A percentile compares a stretch with the other conserved stretches of the same genome.
Conservation (phyloP, 345 rosid species). For the Linum lewisii region DNA sequence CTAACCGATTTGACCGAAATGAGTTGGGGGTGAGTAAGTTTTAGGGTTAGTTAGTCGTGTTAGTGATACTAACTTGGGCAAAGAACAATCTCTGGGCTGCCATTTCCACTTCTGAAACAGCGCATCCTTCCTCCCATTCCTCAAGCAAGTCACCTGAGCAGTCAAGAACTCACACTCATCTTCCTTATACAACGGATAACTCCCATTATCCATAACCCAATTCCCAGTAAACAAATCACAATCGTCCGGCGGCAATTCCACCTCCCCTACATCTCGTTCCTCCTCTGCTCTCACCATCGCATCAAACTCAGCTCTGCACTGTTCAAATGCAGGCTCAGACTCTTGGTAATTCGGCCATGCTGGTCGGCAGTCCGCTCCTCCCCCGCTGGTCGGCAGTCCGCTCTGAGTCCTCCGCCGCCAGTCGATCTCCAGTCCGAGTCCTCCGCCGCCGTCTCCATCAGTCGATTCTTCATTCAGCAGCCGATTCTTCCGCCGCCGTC, state of each 20-base stretch:
- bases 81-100: conserved; percentile 80
- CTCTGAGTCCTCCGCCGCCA: too few relatives aligned
- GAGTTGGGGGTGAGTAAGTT: too few relatives aligned
- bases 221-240: conserved; percentile 82
- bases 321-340: neutral
- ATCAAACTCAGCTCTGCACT: neutral
- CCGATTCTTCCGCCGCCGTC: too few relatives aligned
- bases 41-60: too few relatives aligned
- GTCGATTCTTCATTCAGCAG: too few relatives aligned
- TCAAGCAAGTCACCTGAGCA: conserved; percentile 76
- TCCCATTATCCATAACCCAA: conserved; percentile 65
- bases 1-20: too few relatives aligned
- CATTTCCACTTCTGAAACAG: conserved; percentile 88
- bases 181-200: conserved; percentile 69
- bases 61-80: conserved; percentile 67
- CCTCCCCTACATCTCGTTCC: conserved; percentile 12
- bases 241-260: conserved; percentile 61
- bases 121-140: conserved; percentile 85
- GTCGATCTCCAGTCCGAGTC: too few relatives aligned
- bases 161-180: conserved; percentile 75
- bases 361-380: too few relatives aligned
- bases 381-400: too few relatives aligned
- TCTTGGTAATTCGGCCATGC: conserved; percentile 38
- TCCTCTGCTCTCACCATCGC: neutral
- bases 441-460: too few relatives aligned